Evolutionary conservation across 2,329 filamentous ascomycete species (phyloP).

Genomic region (Talaromyces sp.): DNA sequence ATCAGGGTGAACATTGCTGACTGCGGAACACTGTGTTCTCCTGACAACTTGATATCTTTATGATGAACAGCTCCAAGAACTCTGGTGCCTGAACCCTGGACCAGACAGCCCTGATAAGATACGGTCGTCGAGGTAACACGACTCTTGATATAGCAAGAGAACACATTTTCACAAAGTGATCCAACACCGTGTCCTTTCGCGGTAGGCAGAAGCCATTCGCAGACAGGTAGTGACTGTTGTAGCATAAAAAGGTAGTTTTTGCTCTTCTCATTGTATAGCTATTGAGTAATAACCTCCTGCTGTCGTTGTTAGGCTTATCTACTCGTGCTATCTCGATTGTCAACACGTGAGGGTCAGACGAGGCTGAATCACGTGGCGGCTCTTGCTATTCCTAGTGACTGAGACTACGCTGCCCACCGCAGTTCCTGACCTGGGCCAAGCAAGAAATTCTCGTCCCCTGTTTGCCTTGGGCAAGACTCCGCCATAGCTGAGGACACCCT

Average conservation of each 20-base stretch:
- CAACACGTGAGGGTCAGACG: conserved; percentile 4
- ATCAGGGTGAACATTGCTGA: background rate
- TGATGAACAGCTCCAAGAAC: background rate
- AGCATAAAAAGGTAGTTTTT: background rate
- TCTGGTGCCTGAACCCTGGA: background rate
- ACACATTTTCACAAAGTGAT: background rate
- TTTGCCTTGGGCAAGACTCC: background rate
- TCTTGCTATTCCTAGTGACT: conserved; percentile 24
- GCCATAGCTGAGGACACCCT: conserved; percentile 10
- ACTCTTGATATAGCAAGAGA: background rate
- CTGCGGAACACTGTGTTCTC: background rate
- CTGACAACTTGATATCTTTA: background rate
- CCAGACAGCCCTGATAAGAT: background rate
- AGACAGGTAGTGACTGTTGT: background rate
- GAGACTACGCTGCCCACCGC: conserved; percentile 35
- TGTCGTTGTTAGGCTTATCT: too few relatives aligned
- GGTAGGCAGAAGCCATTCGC: background rate
- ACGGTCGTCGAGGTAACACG: background rate
- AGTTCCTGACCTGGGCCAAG: conserved; percentile 29
- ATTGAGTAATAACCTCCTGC: too few relatives aligned
- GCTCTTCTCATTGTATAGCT: too few relatives aligned
- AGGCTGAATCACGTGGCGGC: conserved; percentile 11
- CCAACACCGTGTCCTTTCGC: conserved; percentile 31
- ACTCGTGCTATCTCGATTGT: background rate
- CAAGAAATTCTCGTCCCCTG: conserved; percentile 25